Base-by-base conservation (phyloP, 78 protist genomes). In the Protostelium mycophagum region DNA sequence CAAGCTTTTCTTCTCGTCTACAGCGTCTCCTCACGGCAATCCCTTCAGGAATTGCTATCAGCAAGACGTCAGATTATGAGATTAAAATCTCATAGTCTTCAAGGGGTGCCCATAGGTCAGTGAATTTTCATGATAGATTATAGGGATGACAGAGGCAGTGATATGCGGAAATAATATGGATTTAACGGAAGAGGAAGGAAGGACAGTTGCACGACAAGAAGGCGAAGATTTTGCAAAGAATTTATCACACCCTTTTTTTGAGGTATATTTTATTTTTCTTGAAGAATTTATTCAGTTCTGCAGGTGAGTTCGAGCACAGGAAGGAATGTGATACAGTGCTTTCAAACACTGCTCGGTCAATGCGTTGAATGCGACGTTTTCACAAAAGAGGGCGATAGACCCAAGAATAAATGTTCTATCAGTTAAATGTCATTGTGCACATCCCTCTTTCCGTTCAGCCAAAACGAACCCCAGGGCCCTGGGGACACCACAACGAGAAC, bases 1-100 rank as follows among this genome's bases (percentile, higher is more conserved):
- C 96, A 95, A n/a, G 98, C 97, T 25, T 97, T 97, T 88, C 85
- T 95, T 34, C 86, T 97, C 16, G 98, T 95, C 51, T 97, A 96
- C 90, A 84, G 96, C 35, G 93, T 97, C 88, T 94, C 94, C 31
- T 86, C 92, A 9, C 38, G 87, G 28, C 73, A 51, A 16, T 51
- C 73, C 31, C 5, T 51, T 5, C 31, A 51, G 16, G 73, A 51
- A 16, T 5, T 51, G 31, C 5, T 51, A 16, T 5, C 73, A 16
- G 73, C 73, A 51, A 5, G 16, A 16, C 5, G 73, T 25, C 73
- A 51, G 73, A 51, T 51, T 16, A 51, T 51, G 73, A 51, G 73
- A 16, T 16, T 51, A 16, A 51, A 51, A 16, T 5, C 73, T 25
- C 73, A 51, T 5, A 51, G 73, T 51, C 73, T 16, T 25, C 73